phyloP scores from a whole-genome alignment of 1,139 yeast species.

The Pichia inconspicua region DNA sequence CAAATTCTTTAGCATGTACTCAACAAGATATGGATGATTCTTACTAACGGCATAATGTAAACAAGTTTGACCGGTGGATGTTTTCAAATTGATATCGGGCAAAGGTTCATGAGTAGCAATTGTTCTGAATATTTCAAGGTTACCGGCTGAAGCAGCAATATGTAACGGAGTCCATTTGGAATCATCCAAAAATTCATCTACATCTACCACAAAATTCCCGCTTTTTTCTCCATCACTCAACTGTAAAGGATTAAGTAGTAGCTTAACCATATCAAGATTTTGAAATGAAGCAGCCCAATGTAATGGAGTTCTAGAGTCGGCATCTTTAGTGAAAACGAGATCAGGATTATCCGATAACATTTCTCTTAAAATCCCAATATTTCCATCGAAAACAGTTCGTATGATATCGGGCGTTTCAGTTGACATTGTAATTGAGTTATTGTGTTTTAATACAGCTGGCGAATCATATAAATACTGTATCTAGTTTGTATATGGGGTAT shows the following conservation, averaged over 20 bases:
- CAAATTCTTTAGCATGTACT: conserved; percentile 40
- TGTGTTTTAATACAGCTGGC: background rate
- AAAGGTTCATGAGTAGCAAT: conserved; percentile 36
- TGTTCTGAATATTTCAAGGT: conserved; percentile 41
- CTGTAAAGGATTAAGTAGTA: conserved; percentile 37
- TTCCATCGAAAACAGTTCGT: conserved; percentile 53
- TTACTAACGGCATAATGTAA: conserved; percentile 74
- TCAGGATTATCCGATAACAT: conserved; percentile 43
- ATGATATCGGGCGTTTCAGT: conserved; percentile 35
- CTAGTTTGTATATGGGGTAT: too few relatives aligned
- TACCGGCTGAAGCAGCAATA: conserved; percentile 71
- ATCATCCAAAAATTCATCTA: conserved; percentile 62
- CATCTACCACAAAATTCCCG: conserved; percentile 36
- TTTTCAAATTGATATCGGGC: conserved; percentile 44
- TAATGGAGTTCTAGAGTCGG: conserved; percentile 72
- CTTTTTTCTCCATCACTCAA: conserved; percentile 2
- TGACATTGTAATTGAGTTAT: conserved; percentile 11
- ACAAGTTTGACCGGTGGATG: conserved; percentile 63
- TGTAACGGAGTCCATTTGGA: conserved; percentile 89
- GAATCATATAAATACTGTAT: too few relatives aligned
- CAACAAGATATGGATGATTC: conserved; percentile 46
- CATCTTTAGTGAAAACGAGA: conserved; percentile 43
- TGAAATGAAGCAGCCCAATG: conserved; percentile 85
- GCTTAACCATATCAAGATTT: conserved; percentile 44
- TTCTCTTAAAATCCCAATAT: conserved; percentile 40